Conservation (phyloP, 352 stramenopile genomes). For the Peronospora farinosa region DNA sequence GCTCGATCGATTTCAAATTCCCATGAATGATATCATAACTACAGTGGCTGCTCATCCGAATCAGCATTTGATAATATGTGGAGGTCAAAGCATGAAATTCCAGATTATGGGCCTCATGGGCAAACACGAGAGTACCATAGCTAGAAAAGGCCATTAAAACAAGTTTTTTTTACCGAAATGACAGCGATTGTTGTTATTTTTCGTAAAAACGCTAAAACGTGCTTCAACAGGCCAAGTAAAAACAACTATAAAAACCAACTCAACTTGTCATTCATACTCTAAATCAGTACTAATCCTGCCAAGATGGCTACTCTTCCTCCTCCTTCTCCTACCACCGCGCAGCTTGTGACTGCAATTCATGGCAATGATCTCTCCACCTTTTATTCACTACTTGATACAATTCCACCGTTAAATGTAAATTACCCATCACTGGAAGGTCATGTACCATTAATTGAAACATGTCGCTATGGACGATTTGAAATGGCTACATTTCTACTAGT, state of each 20-base stretch:
- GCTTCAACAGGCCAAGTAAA: no score
- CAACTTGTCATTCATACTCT: no score
- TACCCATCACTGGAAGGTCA: constrained; percentile 33
- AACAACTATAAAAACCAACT: no score
- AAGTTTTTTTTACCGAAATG: no score
- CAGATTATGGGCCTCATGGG: constrained; percentile 27
- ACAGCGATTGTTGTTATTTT: no score
- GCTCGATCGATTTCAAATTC: constrained; percentile 46
- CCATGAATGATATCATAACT: constrained; percentile 38
- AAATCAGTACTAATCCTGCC: no score
- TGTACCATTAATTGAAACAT: constrained; percentile 43
- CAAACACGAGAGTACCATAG: not conserved
- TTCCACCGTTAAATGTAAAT: constrained; percentile 35
- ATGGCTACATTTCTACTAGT: constrained; percentile 36
- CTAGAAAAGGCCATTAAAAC: not conserved
- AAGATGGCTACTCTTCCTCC: no score
- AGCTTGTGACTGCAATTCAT: constrained; percentile 31
- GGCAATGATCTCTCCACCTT: constrained; percentile 22
- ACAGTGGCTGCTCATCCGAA: constrained; percentile 40
- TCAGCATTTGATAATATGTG: constrained; percentile 42
- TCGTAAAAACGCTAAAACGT: no score
- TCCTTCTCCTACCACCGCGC: not conserved
- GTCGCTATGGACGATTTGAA: constrained; percentile 42
- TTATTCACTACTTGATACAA: constrained; percentile 18
- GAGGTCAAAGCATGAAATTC: constrained; percentile 37